Evolutionary conservation across 2,329 filamentous ascomycete genomes (phyloP).

Genomic region (Lachnellula hyalina): DNA sequence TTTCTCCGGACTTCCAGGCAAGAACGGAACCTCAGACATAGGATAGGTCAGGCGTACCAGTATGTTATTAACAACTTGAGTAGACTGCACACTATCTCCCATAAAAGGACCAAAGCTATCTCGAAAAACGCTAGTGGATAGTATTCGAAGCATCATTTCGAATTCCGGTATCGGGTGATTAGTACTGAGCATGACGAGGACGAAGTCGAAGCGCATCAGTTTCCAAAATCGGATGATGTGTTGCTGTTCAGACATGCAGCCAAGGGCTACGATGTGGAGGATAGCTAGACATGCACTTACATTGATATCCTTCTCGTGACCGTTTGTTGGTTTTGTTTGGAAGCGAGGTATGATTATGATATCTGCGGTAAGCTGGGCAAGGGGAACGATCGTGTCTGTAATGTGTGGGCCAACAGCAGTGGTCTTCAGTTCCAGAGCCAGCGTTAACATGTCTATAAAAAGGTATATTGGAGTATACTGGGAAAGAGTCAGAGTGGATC

Average conservation of each 20-base stretch:
- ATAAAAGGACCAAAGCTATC: constrained; percentile 62
- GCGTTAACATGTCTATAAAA: constrained; percentile 58
- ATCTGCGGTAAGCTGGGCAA: constrained; percentile 53
- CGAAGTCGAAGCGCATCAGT: constrained; percentile 59
- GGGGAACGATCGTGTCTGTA: constrained; percentile 49
- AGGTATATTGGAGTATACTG: constrained; percentile 60
- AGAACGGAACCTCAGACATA: constrained; percentile 39
- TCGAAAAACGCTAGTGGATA: constrained; percentile 60
- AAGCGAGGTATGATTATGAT: constrained; percentile 42
- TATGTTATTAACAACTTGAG: constrained; percentile 33
- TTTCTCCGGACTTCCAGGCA: constrained; percentile 22
- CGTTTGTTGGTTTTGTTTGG: constrained; percentile 38
- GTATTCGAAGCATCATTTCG: constrained; percentile 56
- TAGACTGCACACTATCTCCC: constrained; percentile 38
- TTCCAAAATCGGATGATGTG: constrained; percentile 55
- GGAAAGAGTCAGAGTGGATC: constrained; percentile 11
- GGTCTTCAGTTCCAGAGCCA: constrained; percentile 58
- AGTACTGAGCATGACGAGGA: constrained; percentile 61
- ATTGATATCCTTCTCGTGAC: constrained; percentile 53
- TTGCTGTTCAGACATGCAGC: constrained; percentile 41
- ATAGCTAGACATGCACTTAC: constrained; percentile 59
- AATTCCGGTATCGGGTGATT: constrained; percentile 62
- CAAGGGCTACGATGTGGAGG: constrained; percentile 57
- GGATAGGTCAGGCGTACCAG: constrained; percentile 36
- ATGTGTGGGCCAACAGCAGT: constrained; percentile 54